Base-by-base conservation (phyloP, 495 filamentous ascomycete genomes). In the Trichocladium antarcticum region DNA sequence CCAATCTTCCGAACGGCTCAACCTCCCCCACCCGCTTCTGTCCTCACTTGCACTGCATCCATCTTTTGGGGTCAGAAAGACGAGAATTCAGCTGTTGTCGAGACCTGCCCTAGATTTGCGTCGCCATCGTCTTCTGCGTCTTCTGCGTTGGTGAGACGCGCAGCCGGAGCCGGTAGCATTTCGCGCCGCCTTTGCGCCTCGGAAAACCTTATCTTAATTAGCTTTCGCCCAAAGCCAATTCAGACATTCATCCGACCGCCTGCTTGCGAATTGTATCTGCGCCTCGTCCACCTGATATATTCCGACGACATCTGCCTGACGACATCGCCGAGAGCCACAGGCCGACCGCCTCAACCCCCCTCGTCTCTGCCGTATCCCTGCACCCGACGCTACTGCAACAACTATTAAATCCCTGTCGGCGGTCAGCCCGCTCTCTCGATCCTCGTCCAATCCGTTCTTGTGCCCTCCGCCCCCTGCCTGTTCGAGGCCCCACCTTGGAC, bases 391-490 rank as follows among this genome's bases (percentile, higher is more conserved):
- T 51, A 16, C 24, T 19, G n/a, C 15, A n/a, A 38, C 7, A 38
- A 38, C 7, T 38, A 38, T 38, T 50, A 55, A 39, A 57, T 54
- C 62, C 62, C 50, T 64, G 62, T 51, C 57, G 21, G 38, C 51
- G 29, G 53, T 49, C 56, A 55, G 56, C 54, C 50, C 51, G 58
- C 43, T 45, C 46, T 51, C n/a, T 28, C 41, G 32, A 50, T 34
- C 15, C 45, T 50, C 47, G 34, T 49, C 62, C 62, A 61, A 59
- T 60, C 59, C 50, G 21, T 52, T 57, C 37, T 42, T 44, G 49
- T 41, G 43, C 17, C 43, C 40, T 52, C 41, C 49, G 31, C 54
- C 50, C 52, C 51, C 55, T 56, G 54, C 47, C 50, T 52, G 50
- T 17, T 14, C 22, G 20, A 6, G 37, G 51, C 51, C 50, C 61